These are phyloP conservation scores for Stemphylium beticola DNA, from an alignment of 2,329 filamentous ascomycete genomes.

Conservation along the genomic window DNA sequence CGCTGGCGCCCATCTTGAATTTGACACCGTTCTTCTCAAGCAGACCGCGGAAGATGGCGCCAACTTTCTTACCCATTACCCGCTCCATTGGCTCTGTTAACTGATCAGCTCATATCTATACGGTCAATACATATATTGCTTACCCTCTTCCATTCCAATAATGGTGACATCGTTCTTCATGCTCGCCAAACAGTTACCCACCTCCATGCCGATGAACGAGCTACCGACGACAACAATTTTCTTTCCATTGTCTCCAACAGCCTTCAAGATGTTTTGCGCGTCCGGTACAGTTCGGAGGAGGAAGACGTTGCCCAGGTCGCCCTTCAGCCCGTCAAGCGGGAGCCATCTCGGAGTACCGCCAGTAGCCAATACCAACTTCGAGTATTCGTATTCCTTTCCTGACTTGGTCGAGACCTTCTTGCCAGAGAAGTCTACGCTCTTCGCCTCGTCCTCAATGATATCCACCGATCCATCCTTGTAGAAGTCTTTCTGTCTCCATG, in stretches of 20 bases:
- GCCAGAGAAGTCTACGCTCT: slow-evolving; percentile 73
- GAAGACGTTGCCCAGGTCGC: slow-evolving; percentile 83
- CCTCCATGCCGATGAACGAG: slow-evolving; percentile 97
- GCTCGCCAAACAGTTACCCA: slow-evolving; percentile 77
- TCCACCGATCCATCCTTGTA: slow-evolving; percentile 70
- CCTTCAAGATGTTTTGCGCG: slow-evolving; percentile 75
- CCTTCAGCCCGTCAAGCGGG: slow-evolving; percentile 83
- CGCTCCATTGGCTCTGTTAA: slow-evolving; percentile 74
- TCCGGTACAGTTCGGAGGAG: slow-evolving; percentile 79
- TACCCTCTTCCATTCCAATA: slow-evolving; percentile 79
- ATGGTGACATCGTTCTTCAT: slow-evolving; percentile 85
- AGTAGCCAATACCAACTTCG: slow-evolving; percentile 88
- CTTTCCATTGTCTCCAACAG: slow-evolving; percentile 81
- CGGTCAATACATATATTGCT: not conserved
- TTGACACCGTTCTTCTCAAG: slow-evolving; percentile 88
- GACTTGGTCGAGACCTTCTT: slow-evolving; percentile 78
- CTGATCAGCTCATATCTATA: slow-evolving; percentile 12
- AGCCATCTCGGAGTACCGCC: slow-evolving; percentile 79
- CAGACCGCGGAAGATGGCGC: slow-evolving; percentile 76
- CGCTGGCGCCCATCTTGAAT: slow-evolving; percentile 80
- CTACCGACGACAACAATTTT: slow-evolving; percentile 92
- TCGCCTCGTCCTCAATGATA: slow-evolving; percentile 66
- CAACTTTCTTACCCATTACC: slow-evolving; percentile 82
- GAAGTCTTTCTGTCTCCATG: slow-evolving; percentile 77
- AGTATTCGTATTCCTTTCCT: slow-evolving; percentile 76